Conservation (phyloP, 2,329 filamentous ascomycete species). For the Colletotrichum australisinense region DNA sequence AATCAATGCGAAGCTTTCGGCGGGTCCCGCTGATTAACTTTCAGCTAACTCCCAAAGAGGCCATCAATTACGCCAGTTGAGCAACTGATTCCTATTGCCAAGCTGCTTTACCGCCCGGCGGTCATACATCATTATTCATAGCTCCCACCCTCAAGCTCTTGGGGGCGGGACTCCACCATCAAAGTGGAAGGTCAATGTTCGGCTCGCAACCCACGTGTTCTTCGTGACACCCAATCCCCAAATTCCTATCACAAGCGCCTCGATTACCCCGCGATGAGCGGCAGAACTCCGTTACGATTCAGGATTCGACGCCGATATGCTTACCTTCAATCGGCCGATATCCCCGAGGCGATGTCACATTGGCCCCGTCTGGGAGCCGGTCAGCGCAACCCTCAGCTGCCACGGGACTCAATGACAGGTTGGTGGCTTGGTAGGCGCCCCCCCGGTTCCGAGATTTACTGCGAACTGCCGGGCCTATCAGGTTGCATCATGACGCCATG, state of each 20-base stretch:
- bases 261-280: constrained; percentile 29
- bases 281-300: neutral
- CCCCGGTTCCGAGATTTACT: constrained; percentile 3
- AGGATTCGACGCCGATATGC: constrained; percentile 2
- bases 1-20: neutral
- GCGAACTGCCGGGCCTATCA: constrained; percentile 30
- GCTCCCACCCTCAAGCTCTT: neutral
- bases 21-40: neutral
- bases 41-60: neutral
- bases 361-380: neutral
- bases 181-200: constrained; percentile 22
- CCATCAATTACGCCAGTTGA: neutral
- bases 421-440: neutral
- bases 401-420: constrained; percentile 13
- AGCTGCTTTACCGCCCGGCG: constrained; percentile 7
- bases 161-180: neutral
- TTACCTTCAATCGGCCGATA: constrained; percentile 15
- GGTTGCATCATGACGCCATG: neutral
- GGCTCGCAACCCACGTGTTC: constrained; percentile 19
- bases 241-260: neutral
- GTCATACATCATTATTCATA: constrained; percentile 1
- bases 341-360: constrained; percentile 18
- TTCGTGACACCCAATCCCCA: neutral
- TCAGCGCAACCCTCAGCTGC: neutral
- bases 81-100: neutral